These are phyloP conservation scores for Solanum megistacrolobum DNA, from an alignment of 257 asterid genomes.

Conservation along the genomic window DNA sequence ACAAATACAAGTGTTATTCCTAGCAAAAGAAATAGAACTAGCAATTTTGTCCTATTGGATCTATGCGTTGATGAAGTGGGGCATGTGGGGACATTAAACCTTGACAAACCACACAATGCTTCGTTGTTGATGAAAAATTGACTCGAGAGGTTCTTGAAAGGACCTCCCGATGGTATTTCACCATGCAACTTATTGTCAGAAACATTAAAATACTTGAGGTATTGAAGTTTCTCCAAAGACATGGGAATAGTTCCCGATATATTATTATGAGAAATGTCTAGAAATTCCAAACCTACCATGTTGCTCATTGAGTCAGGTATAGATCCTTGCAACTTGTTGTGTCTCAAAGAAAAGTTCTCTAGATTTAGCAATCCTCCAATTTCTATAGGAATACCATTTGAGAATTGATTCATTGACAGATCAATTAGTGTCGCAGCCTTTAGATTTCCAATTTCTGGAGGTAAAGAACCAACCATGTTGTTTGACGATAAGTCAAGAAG, in stretches of 20 bases:
- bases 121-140: neutral
- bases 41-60: neutral
- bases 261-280: neutral
- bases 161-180: neutral
- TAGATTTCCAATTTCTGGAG: neutral
- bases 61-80: neutral
- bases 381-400: neutral
- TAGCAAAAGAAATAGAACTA: accelerated
- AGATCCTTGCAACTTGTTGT: neutral
- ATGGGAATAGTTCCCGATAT: neutral
- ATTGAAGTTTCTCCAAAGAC: neutral
- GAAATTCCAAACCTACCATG: neutral
- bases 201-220: neutral
- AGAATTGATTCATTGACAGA: neutral
- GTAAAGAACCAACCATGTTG: neutral
- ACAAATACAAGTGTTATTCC: neutral
- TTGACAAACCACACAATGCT: neutral
- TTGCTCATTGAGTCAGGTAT: neutral
- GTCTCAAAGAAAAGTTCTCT: neutral
- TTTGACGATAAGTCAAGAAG: neutral
- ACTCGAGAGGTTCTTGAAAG: neutral
- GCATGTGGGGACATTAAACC: accelerated
- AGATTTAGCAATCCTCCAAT: neutral
- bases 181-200: neutral
- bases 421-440: neutral